These are phyloP conservation scores for Senecio squalidus DNA, from an alignment of 140 eudicot species.

Conservation along the genomic window DNA sequence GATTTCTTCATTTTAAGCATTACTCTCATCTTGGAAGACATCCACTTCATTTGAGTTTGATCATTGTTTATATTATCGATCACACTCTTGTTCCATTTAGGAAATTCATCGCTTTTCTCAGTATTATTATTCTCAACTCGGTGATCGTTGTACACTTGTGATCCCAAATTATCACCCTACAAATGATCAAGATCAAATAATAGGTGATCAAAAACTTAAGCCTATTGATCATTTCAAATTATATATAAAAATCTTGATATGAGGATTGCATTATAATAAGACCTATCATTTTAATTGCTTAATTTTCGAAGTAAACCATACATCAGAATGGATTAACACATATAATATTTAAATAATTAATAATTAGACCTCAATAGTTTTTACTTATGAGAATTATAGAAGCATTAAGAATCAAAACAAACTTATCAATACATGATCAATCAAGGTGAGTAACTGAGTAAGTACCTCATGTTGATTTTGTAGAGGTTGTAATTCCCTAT, in stretches of 20 bases:
- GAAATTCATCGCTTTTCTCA: constrained; percentile 29
- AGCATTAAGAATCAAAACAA: constrained; percentile 5
- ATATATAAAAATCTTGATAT: not conserved
- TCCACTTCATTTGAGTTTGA: constrained; percentile 54
- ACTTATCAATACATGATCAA: not conserved
- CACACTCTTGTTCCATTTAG: constrained; percentile 42
- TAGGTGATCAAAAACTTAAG: constrained; percentile 7
- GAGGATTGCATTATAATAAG: not conserved
- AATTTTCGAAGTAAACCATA: not conserved
- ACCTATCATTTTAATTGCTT: not conserved
- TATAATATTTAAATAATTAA: not conserved
- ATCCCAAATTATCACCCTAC: constrained; percentile 36
- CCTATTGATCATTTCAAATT: not conserved
- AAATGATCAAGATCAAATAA: constrained; percentile 20
- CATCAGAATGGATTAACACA: not conserved
- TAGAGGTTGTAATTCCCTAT: constrained; percentile 12
- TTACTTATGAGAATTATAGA: not conserved
- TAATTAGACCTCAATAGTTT: not conserved
- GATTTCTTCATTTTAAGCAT: constrained; percentile 55
- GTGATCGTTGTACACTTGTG: constrained; percentile 24
- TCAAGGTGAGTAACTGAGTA: not conserved
- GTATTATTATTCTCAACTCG: constrained; percentile 23
- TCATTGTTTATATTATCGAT: constrained; percentile 16
- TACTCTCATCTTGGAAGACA: constrained; percentile 75
- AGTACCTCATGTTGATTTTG: constrained; percentile 38